These are phyloP conservation scores for Heliocybe sulcata DNA, from an alignment of 1,284 basidiomycete genomes.

Conservation along the genomic window DNA sequence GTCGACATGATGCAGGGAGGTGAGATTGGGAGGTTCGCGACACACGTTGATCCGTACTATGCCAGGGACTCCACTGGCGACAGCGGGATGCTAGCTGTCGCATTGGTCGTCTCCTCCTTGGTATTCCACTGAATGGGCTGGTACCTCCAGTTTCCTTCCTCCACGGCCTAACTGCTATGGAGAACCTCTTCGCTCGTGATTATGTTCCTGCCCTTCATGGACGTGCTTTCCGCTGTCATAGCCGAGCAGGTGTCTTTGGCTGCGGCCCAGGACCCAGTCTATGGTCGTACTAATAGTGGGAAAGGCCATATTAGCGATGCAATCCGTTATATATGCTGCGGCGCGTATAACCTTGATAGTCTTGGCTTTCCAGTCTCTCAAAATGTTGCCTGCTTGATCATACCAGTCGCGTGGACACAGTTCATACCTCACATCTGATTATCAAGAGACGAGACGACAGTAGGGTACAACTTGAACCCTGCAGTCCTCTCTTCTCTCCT, in stretches of 20 bases:
- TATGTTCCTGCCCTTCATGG: neutral
- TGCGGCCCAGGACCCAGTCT: too few relatives aligned
- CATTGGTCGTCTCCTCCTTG: neutral
- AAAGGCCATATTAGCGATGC: too few relatives aligned
- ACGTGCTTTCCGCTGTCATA: too few relatives aligned
- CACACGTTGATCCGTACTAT: neutral
- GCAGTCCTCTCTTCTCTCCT: too few relatives aligned
- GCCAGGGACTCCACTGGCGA: neutral
- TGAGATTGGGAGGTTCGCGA: neutral
- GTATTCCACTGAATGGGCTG: conserved; percentile 10
- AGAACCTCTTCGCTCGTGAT: conserved; percentile 2
- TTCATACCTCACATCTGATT: conserved; percentile 7
- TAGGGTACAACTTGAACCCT: too few relatives aligned
- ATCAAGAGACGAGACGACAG: too few relatives aligned
- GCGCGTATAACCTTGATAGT: conserved; percentile 2
- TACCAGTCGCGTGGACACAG: conserved; percentile 3
- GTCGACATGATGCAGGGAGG: neutral
- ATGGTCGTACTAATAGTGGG: too few relatives aligned
- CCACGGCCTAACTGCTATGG: conserved; percentile 3
- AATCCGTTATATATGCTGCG: too few relatives aligned
- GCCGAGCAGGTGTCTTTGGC: too few relatives aligned
- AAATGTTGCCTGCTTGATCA: neutral
- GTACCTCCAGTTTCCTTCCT: conserved; percentile 5
- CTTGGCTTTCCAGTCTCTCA: conserved; percentile 4
- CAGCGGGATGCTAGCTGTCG: neutral